Evolutionary conservation across 1,284 basidiomycete species (phyloP), one percentile per base, ranked within the genome.

Genomic region (Rhodotorula sp.): DNA sequence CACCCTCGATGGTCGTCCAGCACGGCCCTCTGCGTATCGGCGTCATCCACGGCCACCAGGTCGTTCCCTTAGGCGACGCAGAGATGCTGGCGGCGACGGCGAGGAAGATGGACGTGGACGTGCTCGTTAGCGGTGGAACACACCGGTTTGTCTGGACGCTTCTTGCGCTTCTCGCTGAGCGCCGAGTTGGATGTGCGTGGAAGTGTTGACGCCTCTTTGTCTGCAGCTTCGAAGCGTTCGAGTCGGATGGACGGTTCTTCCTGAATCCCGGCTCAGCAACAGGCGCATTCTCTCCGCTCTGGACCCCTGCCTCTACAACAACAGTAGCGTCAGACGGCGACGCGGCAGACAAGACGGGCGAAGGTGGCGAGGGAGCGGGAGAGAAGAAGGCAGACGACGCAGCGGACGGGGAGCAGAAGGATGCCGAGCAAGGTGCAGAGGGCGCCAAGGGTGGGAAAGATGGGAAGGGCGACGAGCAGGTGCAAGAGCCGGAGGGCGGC

Each of bases 251-350:
- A 54, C 86, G 89, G 67, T 99, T 98, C 85, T 98, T 97, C 79
- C 87, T 98, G 60, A 97, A 98, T 80, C 95, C 95, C 0, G 95
- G 95, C 2, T 93, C 90, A 22, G 94, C 93, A 1, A 95, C 92
- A 1, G 94, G 94, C 52, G 94, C 95, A 22, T 98, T 76, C 62
- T 71, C 66, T 4, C 67, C 68, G 1, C 27, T 58, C 3, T 72
- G 65, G 62, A 63, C 62, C n/a, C 70, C 70, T 44, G 48, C 57
- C 15, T 44, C 55, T 3, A 1, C 39, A 36, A 34, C 11, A 27
- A 20, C n/a, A 8, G 20, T 10, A 0, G 34, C 55, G 1, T 13
- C 29, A 20, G 20, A 27, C 2, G 24, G 22, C 0, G 30, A 36
- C 8, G 54, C 32, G 17, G 36, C 27, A 32, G 47, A 34, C 46